A percentile compares a stretch with the other conserved stretches of the same genome.
phyloP scores from a whole-genome alignment of 2,329 filamentous ascomycete genomes.

The Fusarium floridanum region DNA sequence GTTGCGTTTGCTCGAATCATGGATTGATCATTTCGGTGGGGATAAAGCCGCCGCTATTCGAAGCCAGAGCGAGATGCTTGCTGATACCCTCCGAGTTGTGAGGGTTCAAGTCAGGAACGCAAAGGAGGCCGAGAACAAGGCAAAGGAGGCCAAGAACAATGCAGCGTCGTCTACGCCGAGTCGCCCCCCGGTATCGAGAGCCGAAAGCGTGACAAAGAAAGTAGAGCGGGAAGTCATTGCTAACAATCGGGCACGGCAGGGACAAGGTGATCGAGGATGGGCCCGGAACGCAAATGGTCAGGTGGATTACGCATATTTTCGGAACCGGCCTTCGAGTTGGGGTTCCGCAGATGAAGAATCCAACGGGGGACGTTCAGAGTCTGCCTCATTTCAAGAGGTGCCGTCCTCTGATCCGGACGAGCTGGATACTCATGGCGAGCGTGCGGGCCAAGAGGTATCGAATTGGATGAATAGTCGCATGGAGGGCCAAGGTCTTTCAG shows the following conservation, averaged over 20 bases:
- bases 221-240: not conserved
- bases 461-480: constrained; percentile 32
- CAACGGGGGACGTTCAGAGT: not conserved
- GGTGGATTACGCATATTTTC: not conserved
- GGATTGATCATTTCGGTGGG: constrained; percentile 54
- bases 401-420: not conserved
- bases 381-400: not conserved
- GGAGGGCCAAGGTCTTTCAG: constrained; percentile 18
- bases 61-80: constrained; percentile 27
- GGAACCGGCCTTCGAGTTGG: not conserved
- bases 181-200: not conserved
- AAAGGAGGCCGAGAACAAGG: not conserved
- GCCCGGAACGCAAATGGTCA: not conserved
- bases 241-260: not conserved
- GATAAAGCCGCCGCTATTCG: constrained; percentile 18
- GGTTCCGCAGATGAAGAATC: not conserved
- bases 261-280: not conserved
- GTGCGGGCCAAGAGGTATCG: constrained; percentile 18
- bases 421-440: constrained; percentile 7
- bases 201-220: not conserved
- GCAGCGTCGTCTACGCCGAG: not conserved
- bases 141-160: not conserved
- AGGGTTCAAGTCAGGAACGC: not conserved
- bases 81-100: constrained; percentile 17
- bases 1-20: constrained; percentile 57